Percentiles rank a stretch among this genome's conserved stretches.
Evolutionary conservation across 148 eudicot genomes (phyloP).

Genomic region (Suaeda aralocaspica): DNA sequence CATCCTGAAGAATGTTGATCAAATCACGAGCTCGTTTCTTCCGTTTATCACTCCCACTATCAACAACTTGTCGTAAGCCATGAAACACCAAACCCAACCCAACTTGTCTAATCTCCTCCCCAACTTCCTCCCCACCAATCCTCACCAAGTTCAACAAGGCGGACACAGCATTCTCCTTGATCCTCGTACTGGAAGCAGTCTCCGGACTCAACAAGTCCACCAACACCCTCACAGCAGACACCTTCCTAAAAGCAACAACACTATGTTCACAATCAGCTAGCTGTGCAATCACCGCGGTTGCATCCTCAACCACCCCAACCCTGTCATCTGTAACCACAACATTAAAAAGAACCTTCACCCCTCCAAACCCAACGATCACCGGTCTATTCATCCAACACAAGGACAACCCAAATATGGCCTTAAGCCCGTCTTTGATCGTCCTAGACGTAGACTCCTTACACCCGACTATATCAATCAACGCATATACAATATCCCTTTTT

Average conservation of each 20-base stretch:
- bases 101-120: conserved; percentile 34
- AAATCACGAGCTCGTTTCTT: conserved; percentile 54
- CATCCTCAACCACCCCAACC: conserved; percentile 72
- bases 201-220: conserved; percentile 57
- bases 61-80: conserved; percentile 56
- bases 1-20: conserved; percentile 48
- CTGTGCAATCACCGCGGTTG: conserved; percentile 84
- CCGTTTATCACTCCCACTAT: conserved; percentile 68
- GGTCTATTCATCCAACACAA: conserved; percentile 46
- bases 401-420: conserved; percentile 69
- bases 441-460: conserved; percentile 32
- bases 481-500: conserved; percentile 59
- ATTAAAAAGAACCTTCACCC: conserved; percentile 44
- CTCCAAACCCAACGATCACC: conserved; percentile 56
- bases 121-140: conserved; percentile 49
- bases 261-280: conserved; percentile 62
- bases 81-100: conserved; percentile 36
- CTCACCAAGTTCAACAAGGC: conserved; percentile 69
- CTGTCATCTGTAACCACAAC: conserved; percentile 46
- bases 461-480: conserved; percentile 54
- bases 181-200: conserved; percentile 45
- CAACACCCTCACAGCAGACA: conserved; percentile 53
- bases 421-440: conserved; percentile 59
- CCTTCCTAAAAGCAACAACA: conserved; percentile 35
- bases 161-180: conserved; percentile 46